phyloP scores from a whole-genome alignment of 331 rosid genomes.

The Acacia concinna region DNA sequence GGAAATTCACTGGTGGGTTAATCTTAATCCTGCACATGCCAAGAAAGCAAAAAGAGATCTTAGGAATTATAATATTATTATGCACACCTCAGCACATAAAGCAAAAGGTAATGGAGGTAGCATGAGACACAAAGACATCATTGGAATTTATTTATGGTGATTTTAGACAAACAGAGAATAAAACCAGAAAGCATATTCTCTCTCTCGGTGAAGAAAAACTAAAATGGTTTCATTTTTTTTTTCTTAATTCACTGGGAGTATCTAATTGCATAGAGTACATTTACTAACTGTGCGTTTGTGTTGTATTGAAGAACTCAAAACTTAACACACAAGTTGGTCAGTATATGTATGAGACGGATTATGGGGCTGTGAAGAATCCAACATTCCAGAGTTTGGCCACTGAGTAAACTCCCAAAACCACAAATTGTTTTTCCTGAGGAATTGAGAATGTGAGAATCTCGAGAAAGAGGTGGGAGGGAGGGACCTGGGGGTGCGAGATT shows the following conservation, averaged over 20 bases:
- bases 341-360: constrained; percentile 34
- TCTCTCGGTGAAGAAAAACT: constrained; percentile 18
- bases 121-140: constrained; percentile 39
- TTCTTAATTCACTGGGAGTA: neutral
- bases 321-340: constrained; percentile 26
- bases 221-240: constrained; percentile 4
- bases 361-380: constrained; percentile 58
- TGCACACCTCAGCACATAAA: constrained; percentile 35
- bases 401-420: constrained; percentile 51
- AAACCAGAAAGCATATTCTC: neutral
- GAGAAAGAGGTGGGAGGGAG: constrained; percentile 55
- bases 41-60: constrained; percentile 39
- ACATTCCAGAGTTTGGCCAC: constrained; percentile 73
- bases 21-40: constrained; percentile 47
- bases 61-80: constrained; percentile 26
- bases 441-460: constrained; percentile 91
- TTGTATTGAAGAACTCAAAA: constrained; percentile 29
- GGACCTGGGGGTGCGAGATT: constrained; percentile 46
- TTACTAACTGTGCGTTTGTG: neutral
- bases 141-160: constrained; percentile 30
- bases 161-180: constrained; percentile 24
- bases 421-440: constrained; percentile 29
- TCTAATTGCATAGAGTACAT: constrained; percentile 33
- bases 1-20: constrained; percentile 44
- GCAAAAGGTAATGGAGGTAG: constrained; percentile 33